Evolutionary conservation across 306 rosid species (phyloP).

Genomic region (Sicyos baderoa): DNA sequence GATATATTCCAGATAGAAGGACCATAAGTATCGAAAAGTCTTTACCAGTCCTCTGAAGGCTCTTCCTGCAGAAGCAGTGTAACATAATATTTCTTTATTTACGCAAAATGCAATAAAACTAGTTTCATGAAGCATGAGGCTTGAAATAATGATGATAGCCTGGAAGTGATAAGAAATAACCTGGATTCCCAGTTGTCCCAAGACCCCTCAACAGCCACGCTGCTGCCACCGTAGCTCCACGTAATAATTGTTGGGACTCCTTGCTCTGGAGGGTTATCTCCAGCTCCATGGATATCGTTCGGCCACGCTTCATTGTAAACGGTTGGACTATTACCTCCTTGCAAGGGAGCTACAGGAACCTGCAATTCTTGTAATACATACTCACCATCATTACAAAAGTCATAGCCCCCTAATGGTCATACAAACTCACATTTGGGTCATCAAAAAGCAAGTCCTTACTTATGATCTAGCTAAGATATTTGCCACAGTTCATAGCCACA

Average conservation of each 20-base stretch:
- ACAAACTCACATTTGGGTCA: not conserved
- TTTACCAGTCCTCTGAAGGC: slow-evolving; percentile 73
- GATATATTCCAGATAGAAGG: slow-evolving; percentile 73
- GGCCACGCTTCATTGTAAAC: slow-evolving; percentile 43
- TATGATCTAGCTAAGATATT: not conserved
- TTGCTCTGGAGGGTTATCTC: slow-evolving; percentile 48
- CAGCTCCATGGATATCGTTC: slow-evolving; percentile 36
- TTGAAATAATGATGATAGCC: not conserved
- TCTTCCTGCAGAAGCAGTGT: slow-evolving; percentile 41
- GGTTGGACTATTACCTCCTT: slow-evolving; percentile 46
- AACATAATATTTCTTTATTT: not conserved
- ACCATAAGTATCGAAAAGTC: slow-evolving; percentile 63
- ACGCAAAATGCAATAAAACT: not conserved
- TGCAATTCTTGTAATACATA: slow-evolving; percentile 32
- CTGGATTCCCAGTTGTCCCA: slow-evolving; percentile 91
- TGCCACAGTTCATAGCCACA: too few relatives aligned
- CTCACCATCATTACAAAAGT: slow-evolving; percentile 23
- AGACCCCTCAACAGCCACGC: slow-evolving; percentile 77
- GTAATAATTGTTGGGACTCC: slow-evolving; percentile 74
- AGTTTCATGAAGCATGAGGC: slow-evolving; percentile 13
- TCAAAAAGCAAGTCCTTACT: not conserved
- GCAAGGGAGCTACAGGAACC: slow-evolving; percentile 82
- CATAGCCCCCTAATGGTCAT: not conserved
- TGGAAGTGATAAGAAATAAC: slow-evolving; percentile 30
- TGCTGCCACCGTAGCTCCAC: slow-evolving; percentile 69